phyloP scores from a whole-genome alignment of 805 yeast genomes.

The Wickerhamomyces kurtzmanii region DNA sequence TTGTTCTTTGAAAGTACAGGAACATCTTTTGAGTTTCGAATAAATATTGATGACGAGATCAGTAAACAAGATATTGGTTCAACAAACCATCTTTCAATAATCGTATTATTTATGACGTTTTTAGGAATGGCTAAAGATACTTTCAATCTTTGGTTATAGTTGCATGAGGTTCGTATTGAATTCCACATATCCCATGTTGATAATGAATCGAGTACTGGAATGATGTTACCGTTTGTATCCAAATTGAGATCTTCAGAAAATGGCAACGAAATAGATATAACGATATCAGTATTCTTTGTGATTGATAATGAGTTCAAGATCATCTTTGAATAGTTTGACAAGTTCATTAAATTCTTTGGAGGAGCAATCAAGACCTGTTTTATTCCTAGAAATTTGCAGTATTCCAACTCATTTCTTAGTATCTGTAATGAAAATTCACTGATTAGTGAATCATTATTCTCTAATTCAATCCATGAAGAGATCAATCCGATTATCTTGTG shows the following conservation, averaged over 20 bases:
- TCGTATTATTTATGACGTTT: constrained; percentile 36
- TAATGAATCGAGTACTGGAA: constrained; percentile 28
- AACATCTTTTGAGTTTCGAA: constrained; percentile 47
- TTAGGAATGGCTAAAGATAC: constrained; percentile 72
- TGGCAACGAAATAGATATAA: constrained; percentile 36
- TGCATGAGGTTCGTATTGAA: constrained; percentile 44
- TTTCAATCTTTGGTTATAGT: constrained; percentile 46
- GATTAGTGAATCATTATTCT: constrained; percentile 35
- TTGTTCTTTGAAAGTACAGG: constrained; percentile 56
- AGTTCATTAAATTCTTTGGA: constrained; percentile 44
- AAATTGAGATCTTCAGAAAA: constrained; percentile 31
- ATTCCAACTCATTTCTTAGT: constrained; percentile 44
- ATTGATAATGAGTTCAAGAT: constrained; percentile 23
- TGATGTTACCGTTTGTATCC: constrained; percentile 12
- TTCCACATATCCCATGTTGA: constrained; percentile 76
- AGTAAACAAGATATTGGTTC: constrained; percentile 57
- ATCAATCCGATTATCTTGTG: constrained; percentile 40
- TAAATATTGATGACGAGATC: constrained; percentile 45
- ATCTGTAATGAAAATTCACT: constrained; percentile 50
- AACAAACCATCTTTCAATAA: constrained; percentile 52
- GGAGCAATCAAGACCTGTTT: constrained; percentile 50
- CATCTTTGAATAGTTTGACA: constrained; percentile 38
- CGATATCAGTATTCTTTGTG: constrained; percentile 15
- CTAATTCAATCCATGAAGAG: constrained; percentile 65
- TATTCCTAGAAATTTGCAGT: constrained; percentile 51